Evolutionary conservation across 495 filamentous ascomycete genomes (phyloP), one percentile per base, ranked within the genome.

Genomic region (Cairneyella variabilis): DNA sequence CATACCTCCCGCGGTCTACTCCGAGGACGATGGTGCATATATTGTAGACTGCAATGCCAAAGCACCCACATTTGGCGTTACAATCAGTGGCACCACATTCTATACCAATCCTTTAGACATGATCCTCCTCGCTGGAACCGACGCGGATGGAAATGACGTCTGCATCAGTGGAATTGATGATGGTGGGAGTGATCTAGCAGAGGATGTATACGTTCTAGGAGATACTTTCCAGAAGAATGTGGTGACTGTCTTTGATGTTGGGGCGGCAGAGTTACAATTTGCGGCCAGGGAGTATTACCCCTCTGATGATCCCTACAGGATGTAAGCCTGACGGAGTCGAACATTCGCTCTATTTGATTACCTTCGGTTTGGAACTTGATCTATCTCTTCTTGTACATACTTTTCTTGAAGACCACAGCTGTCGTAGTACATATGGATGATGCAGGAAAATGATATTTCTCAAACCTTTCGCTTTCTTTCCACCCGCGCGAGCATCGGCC

Each of bases 171-270:
- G 70, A 8, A 71, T 80, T 44, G 61, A 62, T 43, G 69, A 68
- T 16, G 75, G 68, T 5, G 51, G 55, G 12, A 38, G 36, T 45
- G 12, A 42, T 20, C 21, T 25, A 8, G 27, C 60, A 0, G 63
- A 62, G 5, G 74, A 73, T 26, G 66, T 70, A 9, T 75, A 69
- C 53, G 80, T 88, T 20, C 55, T 89, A 17, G 84, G 84, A 1
- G 78, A 80, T 54, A 71, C 72, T 0, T 88, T 84, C 57, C 69
- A 85, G 70, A 84, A 82, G 64, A 84, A 79, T 58, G 83, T 84
- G 0, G 61, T 88, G 12, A 71, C 73, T 0, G 77, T 83, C 8
- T 84, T 82, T 60, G 80, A 86, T 67, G 69, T 86, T 40, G 82
- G 79, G 8, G 68, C 67, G 51, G 71, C 71, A 22, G 64, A 76